Conservation (phyloP, 345 rosid species). For the Citrus maxima region DNA sequence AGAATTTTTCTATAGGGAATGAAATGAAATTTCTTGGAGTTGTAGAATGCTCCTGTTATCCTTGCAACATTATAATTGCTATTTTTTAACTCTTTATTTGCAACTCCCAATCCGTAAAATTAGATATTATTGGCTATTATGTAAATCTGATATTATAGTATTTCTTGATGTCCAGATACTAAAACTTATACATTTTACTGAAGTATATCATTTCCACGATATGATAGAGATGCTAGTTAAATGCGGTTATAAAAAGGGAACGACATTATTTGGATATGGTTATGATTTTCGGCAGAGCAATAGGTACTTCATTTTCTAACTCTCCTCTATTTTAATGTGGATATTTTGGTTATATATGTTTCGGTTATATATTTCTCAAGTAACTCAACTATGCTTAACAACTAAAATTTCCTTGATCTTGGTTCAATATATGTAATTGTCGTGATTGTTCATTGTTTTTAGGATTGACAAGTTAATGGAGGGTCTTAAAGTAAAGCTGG, state of each 20-base stretch:
- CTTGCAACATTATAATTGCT: neutral
- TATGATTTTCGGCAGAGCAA: conserved; percentile 94
- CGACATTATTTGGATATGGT: conserved; percentile 83
- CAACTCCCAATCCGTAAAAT: neutral
- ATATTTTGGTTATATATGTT: neutral
- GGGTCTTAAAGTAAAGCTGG: conserved; percentile 66
- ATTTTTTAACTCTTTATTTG: neutral
- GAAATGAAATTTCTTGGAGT: neutral
- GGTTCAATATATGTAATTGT: neutral
- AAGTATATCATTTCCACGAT: conserved; percentile 85
- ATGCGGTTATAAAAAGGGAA: conserved; percentile 77
- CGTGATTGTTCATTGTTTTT: conserved; percentile 9
- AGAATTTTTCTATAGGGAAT: neutral
- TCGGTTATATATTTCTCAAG: neutral
- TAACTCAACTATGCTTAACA: neutral
- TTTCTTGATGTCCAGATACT: conserved; percentile 46
- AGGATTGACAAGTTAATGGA: conserved; percentile 61
- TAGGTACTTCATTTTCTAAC: conserved; percentile 38
- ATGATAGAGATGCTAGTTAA: conserved; percentile 78
- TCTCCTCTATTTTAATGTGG: neutral
- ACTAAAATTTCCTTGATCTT: conserved; percentile 6
- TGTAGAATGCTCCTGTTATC: neutral
- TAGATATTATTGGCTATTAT: neutral
- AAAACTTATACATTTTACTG: conserved; percentile 53
- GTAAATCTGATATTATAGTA: conserved; percentile 4